Conservation (phyloP, 192 early-diverging fungal species). For the Gryganskiella cystojenkinii region DNA sequence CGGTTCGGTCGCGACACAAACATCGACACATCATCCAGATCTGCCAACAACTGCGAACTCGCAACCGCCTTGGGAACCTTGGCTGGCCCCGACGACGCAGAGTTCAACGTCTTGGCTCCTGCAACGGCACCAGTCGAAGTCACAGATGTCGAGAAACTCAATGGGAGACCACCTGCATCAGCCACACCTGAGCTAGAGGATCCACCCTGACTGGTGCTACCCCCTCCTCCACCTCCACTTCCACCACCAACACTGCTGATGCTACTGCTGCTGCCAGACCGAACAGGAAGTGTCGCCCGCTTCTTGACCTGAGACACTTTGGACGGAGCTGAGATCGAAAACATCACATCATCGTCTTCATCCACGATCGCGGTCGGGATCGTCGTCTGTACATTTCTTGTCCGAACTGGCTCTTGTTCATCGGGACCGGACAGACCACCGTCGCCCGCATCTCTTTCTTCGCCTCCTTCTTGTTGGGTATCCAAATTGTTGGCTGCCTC, state of each 20-base stretch:
- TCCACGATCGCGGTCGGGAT: constrained; percentile 32
- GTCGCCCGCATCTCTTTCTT: background rate
- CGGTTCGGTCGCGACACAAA: constrained; percentile 13
- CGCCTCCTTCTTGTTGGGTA: background rate
- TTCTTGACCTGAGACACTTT: constrained; percentile 45
- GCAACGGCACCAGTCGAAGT: constrained; percentile 30
- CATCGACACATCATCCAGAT: constrained; percentile 30
- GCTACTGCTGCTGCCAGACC: constrained; percentile 16
- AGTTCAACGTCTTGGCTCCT: constrained; percentile 22
- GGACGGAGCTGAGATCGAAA: constrained; percentile 36
- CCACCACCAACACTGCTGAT: background rate
- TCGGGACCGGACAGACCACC: background rate
- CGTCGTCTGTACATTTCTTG: background rate
- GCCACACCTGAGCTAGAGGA: background rate
- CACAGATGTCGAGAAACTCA: constrained; percentile 10
- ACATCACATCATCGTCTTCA: constrained; percentile 45
- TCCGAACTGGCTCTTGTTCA: background rate
- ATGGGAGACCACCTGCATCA: background rate
- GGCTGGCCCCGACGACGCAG: constrained; percentile 9
- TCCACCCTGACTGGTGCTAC: background rate
- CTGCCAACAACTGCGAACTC: constrained; percentile 21
- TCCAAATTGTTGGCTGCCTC: background rate
- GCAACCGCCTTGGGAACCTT: constrained; percentile 1
- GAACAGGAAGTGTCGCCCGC: background rate
- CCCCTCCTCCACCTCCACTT: constrained; percentile 2